A percentile compares a stretch with the other conserved stretches of the same genome.
Evolutionary conservation across 83 land plant species (phyloP).

Genomic region (Picea mariana): DNA sequence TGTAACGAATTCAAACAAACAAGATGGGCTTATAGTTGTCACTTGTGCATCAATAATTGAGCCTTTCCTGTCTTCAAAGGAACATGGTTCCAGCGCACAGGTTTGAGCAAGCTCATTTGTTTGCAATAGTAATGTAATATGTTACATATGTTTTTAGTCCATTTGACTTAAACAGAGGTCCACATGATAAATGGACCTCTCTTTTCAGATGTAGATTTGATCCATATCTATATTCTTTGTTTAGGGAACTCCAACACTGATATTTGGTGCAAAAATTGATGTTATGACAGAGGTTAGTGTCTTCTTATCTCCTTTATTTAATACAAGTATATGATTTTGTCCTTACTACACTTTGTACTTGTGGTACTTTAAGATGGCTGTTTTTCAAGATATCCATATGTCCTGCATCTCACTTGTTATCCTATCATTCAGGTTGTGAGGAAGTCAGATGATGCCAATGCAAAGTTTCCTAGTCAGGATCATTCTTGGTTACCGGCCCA

Average conservation of each 20-base stretch:
- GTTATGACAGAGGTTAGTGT: slow-evolving; percentile 63
- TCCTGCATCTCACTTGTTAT: background rate
- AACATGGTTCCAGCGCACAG: slow-evolving; percentile 18
- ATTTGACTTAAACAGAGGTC: slow-evolving; percentile 8
- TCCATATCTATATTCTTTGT: slow-evolving; percentile 13
- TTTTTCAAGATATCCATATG: background rate
- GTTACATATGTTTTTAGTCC: background rate
- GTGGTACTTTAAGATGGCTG: background rate
- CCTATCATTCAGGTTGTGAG: slow-evolving; percentile 18
- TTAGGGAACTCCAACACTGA: slow-evolving; percentile 54
- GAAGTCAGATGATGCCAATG: background rate
- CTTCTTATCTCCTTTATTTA: background rate
- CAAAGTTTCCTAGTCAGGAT: slow-evolving; percentile 16
- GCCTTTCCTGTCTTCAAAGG: slow-evolving; percentile 36
- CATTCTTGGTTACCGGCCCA: slow-evolving; percentile 45
- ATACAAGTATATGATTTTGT: slow-evolving; percentile 2
- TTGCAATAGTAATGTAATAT: slow-evolving; percentile 2
- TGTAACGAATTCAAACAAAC: background rate
- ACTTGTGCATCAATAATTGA: slow-evolving; percentile 60
- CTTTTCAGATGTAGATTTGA: slow-evolving; percentile 16
- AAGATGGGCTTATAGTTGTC: slow-evolving; percentile 22
- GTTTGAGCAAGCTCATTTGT: slow-evolving; percentile 16
- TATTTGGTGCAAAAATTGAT: slow-evolving; percentile 66
- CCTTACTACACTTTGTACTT: background rate
- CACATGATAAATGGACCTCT: slow-evolving; percentile 8